A percentile compares a stretch with the other conserved stretches of the same genome.
Evolutionary conservation across 257 asterid genomes (phyloP).

Genomic region (Linderniella brevidens): DNA sequence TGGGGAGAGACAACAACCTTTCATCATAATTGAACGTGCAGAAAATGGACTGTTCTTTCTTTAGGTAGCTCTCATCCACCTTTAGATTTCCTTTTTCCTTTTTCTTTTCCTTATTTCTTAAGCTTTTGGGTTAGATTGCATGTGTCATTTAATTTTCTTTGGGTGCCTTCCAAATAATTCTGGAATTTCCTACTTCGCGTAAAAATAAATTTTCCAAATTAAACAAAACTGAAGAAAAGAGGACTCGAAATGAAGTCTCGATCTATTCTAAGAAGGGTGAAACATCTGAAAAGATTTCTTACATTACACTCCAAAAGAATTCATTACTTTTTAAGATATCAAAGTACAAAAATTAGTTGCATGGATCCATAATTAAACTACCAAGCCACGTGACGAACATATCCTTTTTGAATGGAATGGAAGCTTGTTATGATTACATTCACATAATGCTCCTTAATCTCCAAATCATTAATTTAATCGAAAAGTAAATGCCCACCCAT

Average conservation of each 20-base stretch:
- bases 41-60: slow-evolving; percentile 1
- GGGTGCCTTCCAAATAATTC: too few species aligned
- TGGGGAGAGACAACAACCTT: slow-evolving; percentile 11
- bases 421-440: not conserved
- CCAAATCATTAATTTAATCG: slow-evolving; percentile 1
- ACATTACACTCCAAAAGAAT: slow-evolving; percentile 22
- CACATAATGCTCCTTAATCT: slow-evolving; percentile 8
- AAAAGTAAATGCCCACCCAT: not conserved
- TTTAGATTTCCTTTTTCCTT: not conserved
- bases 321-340: slow-evolving; percentile 1
- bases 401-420: slow-evolving; percentile 4
- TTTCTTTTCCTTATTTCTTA: not conserved
- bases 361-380: slow-evolving; percentile 7
- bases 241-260: too few species aligned
- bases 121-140: too few species aligned
- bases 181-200: too few species aligned
- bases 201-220: too few species aligned
- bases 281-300: slow-evolving; percentile 11
- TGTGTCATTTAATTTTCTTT: too few species aligned
- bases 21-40: slow-evolving; percentile 25
- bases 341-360: slow-evolving; percentile 9
- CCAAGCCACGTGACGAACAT: slow-evolving; percentile 12
- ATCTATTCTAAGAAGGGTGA: not conserved
- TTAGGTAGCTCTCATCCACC: not conserved
- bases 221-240: too few species aligned